A percentile compares a stretch with the other conserved stretches of the same genome.
phyloP scores from a whole-genome alignment of 306 rosid species.

The Trifolium pratense region DNA sequence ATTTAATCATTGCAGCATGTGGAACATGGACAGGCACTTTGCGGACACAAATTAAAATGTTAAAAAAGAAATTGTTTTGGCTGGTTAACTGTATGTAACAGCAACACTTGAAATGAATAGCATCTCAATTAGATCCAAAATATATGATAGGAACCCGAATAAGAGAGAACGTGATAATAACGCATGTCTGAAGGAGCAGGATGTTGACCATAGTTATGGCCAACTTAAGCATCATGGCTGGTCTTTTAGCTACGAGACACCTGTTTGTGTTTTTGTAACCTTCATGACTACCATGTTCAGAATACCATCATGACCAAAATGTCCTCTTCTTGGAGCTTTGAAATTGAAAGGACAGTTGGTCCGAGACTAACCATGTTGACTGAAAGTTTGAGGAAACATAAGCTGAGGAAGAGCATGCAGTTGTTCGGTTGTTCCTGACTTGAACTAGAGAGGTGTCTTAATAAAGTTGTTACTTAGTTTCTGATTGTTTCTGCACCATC shows the following conservation, averaged over 20 bases:
- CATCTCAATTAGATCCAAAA: background rate
- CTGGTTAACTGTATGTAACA: background rate
- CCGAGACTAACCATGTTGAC: background rate
- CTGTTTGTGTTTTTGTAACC: background rate
- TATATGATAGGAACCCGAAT: too few relatives aligned
- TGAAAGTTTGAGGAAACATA: background rate
- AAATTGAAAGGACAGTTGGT: background rate
- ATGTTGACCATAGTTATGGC: background rate
- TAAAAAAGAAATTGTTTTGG: background rate
- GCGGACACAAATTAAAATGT: background rate
- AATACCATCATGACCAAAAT: background rate
- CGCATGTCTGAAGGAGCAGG: background rate
- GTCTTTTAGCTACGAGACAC: background rate
- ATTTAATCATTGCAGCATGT: slow-evolving; percentile 20
- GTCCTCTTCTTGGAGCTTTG: background rate
- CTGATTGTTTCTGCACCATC: background rate
- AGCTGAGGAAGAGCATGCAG: background rate
- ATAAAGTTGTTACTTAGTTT: background rate
- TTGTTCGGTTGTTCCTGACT: background rate
- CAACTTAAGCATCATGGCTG: background rate
- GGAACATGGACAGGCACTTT: background rate
- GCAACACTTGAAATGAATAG: background rate
- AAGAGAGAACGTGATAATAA: background rate
- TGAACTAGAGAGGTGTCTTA: background rate
- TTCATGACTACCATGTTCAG: background rate